These are phyloP conservation scores for Metschnikowia continentalis DNA, from an alignment of 805 yeast species.

Conservation along the genomic window DNA sequence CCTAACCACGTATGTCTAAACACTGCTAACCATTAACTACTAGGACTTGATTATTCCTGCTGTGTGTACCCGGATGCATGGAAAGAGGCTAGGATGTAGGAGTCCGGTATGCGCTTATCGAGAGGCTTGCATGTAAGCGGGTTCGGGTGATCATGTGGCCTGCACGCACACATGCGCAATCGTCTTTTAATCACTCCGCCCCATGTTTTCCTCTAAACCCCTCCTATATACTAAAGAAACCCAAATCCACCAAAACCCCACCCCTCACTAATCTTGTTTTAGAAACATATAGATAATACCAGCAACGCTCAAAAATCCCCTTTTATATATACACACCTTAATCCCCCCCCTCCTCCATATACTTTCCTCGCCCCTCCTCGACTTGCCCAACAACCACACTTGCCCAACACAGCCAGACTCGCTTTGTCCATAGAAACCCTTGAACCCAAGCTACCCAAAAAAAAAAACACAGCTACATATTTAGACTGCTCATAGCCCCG, in stretches of 20 bases:
- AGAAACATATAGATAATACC: too few relatives aligned
- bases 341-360: too few relatives aligned
- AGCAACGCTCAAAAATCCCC: too few relatives aligned
- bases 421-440: background rate
- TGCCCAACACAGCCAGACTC: too few relatives aligned
- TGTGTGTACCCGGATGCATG: background rate
- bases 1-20: too few relatives aligned
- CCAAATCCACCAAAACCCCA: too few relatives aligned
- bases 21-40: too few relatives aligned
- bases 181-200: background rate
- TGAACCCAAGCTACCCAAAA: background rate
- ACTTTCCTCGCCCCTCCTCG: background rate
- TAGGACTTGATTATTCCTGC: too few relatives aligned
- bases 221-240: background rate
- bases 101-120: background rate
- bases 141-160: slow-evolving; percentile 1
- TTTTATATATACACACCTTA: too few relatives aligned
- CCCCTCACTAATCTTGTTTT: too few relatives aligned
- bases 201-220: background rate
- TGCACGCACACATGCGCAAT: slow-evolving; percentile 2
- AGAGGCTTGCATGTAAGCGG: background rate
- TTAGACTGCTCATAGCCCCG: too few relatives aligned
- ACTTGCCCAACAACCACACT: background rate
- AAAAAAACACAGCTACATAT: background rate
- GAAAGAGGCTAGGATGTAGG: background rate